Evolutionary conservation across 75 land plant genomes (phyloP), one percentile per base, ranked within the genome.

Genomic region (Isoetes taiwanensis): DNA sequence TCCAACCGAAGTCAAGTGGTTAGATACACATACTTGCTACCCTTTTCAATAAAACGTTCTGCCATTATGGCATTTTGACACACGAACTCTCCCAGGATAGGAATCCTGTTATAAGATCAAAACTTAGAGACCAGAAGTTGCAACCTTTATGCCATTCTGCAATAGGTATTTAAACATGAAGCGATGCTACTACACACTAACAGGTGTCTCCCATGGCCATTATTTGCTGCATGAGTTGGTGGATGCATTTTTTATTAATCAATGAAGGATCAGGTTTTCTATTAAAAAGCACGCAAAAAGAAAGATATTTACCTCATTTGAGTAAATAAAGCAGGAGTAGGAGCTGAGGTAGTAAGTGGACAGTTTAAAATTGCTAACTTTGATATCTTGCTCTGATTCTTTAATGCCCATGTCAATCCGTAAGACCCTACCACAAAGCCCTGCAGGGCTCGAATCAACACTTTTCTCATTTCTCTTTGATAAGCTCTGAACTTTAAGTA

Each of bases 391-490:
- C 65, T 55, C 14, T 72, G 72, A 56, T 93, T 88, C 76, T 93
- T 87, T 65, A 93, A 32, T 23, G 95, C 85, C 98, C 98, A 93
- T 19, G 98, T 93, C 64, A 93, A 68, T 46, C 90, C 98, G 71
- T 81, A 93, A 42, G 98, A 93, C 17, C 98, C 98, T 17, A 93
- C 83, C 28, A 93, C 65, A 65, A 87, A 93, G 0, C 98, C 98
- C 95, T 93, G 65, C 61, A 58, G 28, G 32, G n/a, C n/a, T n/a
- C n/a, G n/a, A n/a, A n/a, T n/a, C 41, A 17, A 17, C 57, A 34
- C 9, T 24, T 5, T 9, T 0, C 2, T 3, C 42, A 17, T 12
- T 35, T 41, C n/a, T n/a, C 34, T 32, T 55, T 32, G 17, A 58
- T 19, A 58, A 20, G 14, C 8, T 34, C 33, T 20, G 11, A 55